phyloP scores from a whole-genome alignment of 805 yeast species.

The Wickerhamiella slavikovae region DNA sequence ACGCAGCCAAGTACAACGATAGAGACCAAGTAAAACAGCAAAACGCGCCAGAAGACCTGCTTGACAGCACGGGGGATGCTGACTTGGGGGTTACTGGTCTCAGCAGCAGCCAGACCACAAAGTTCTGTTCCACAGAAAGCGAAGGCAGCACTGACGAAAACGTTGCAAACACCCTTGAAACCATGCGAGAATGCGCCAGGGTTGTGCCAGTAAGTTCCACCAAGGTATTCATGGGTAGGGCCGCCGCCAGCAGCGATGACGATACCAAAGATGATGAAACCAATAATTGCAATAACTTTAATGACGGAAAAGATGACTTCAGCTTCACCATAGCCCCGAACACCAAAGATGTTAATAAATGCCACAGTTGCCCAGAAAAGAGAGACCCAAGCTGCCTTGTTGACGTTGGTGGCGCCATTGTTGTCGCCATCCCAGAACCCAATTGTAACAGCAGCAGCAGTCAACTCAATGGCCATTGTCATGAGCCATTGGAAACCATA shows the following conservation, averaged over 20 bases:
- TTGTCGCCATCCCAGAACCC: slow-evolving; percentile 33
- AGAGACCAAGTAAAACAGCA: slow-evolving; percentile 45
- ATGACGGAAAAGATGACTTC: slow-evolving; percentile 39
- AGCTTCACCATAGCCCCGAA: slow-evolving; percentile 44
- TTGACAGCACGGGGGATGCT: slow-evolving; percentile 55
- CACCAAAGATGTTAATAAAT: slow-evolving; percentile 32
- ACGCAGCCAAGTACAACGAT: slow-evolving; percentile 40
- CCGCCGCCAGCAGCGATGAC: slow-evolving; percentile 28
- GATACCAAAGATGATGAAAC: slow-evolving; percentile 41
- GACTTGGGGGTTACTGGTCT: slow-evolving; percentile 44
- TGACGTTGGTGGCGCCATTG: slow-evolving; percentile 18
- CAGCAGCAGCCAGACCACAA: slow-evolving; percentile 60
- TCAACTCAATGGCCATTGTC: slow-evolving; percentile 44
- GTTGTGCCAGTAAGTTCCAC: slow-evolving; percentile 33
- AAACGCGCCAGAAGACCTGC: slow-evolving; percentile 68
- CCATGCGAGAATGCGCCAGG: slow-evolving; percentile 52
- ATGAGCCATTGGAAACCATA: slow-evolving; percentile 47
- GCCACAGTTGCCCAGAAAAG: slow-evolving; percentile 31
- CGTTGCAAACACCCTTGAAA: slow-evolving; percentile 51
- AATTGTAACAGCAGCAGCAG: slow-evolving; percentile 38
- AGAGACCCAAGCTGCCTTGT: slow-evolving; percentile 35
- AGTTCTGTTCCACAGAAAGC: slow-evolving; percentile 60
- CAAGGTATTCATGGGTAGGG: slow-evolving; percentile 31
- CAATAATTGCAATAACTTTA: slow-evolving; percentile 39
- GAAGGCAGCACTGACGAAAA: slow-evolving; percentile 58